A percentile compares a stretch with the other conserved stretches of the same genome.
phyloP scores from a whole-genome alignment of 192 early-diverging fungal genomes.

The Dispira parvispora region DNA sequence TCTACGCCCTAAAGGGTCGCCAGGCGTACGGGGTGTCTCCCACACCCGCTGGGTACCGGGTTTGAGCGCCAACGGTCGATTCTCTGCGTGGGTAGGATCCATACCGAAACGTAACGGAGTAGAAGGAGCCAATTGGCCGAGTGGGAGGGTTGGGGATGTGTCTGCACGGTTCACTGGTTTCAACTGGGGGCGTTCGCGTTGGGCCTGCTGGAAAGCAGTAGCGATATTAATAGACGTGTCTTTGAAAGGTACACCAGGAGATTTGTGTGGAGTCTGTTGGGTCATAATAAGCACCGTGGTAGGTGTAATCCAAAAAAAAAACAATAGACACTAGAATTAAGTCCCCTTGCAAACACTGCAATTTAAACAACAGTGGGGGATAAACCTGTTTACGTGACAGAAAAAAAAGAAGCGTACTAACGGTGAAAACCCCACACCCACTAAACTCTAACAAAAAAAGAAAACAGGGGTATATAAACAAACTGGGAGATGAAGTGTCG shows the following conservation, averaged over 20 bases:
- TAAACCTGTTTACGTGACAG: no score
- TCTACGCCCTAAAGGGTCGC: background rate
- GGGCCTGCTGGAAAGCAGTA: background rate
- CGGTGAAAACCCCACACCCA: no score
- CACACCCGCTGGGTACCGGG: background rate
- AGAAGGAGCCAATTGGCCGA: background rate
- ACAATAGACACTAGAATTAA: no score
- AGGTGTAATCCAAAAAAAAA: background rate
- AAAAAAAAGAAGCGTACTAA: no score
- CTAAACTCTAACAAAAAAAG: no score
- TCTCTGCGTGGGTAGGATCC: background rate
- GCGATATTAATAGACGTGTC: constrained; percentile 5
- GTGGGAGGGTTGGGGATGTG: background rate
- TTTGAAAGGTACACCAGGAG: background rate
- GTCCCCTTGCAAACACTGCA: no score
- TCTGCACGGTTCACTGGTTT: background rate
- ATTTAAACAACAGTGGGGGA: no score
- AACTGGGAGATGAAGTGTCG: no score
- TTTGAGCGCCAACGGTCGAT: background rate
- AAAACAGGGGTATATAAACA: no score
- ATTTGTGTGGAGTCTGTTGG: background rate
- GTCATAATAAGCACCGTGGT: background rate
- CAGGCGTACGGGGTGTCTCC: background rate
- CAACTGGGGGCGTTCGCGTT: background rate
- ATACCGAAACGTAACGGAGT: background rate